phyloP scores from a whole-genome alignment of 108 stramenopile genomes.

The Nannochloropsis salina region DNA sequence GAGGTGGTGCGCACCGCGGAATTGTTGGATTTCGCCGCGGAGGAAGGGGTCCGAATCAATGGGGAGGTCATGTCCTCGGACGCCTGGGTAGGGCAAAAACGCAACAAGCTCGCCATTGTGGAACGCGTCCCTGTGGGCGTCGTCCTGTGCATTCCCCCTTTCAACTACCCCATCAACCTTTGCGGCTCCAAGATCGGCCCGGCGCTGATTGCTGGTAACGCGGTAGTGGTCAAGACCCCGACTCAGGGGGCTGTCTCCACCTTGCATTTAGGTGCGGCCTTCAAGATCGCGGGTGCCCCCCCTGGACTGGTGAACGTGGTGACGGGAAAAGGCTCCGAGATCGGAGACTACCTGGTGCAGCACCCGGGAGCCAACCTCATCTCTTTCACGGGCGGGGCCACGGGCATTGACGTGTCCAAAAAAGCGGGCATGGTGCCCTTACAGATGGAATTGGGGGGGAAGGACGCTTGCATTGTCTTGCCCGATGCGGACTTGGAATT shows the following conservation, averaged over 20 bases:
- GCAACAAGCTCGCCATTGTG: background rate
- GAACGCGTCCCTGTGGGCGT: constrained; percentile 12
- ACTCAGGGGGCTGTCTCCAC: background rate
- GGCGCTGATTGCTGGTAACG: constrained; percentile 18
- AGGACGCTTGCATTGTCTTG: background rate
- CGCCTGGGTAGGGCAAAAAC: background rate
- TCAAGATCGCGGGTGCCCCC: background rate
- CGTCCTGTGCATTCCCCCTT: constrained; percentile 20
- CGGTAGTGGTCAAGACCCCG: constrained; percentile 13
- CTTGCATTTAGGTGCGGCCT: background rate
- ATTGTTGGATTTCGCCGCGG: background rate
- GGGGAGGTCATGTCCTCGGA: background rate
- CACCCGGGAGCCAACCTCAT: background rate
- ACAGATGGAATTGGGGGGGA: background rate
- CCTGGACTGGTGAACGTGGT: background rate
- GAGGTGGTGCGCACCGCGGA: constrained; percentile 22
- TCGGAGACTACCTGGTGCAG: constrained; percentile 18
- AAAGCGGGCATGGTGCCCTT: constrained; percentile 22
- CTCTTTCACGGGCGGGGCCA: background rate
- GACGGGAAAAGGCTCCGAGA: constrained; percentile 11
- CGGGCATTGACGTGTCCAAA: background rate
- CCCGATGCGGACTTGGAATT: constrained; percentile 19
- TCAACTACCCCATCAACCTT: constrained; percentile 23
- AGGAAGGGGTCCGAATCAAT: background rate
- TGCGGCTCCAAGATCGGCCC: constrained; percentile 21